Evolutionary conservation across 257 asterid genomes (phyloP).

Genomic region (Solanum dulcamara): DNA sequence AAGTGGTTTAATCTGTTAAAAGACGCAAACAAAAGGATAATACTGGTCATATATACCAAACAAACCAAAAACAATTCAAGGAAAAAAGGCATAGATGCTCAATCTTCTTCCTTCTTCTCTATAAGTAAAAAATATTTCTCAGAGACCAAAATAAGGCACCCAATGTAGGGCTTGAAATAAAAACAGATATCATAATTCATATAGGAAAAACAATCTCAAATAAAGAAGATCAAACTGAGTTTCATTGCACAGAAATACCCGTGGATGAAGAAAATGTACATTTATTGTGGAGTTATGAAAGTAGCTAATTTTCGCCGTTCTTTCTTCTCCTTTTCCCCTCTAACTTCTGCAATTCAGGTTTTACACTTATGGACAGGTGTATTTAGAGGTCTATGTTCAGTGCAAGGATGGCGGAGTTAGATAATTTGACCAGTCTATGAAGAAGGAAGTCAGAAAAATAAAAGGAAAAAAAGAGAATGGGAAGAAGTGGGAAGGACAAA

Average conservation of each 20-base stretch:
- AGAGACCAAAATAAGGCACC: neutral
- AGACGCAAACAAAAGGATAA: neutral
- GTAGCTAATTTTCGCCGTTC: neutral
- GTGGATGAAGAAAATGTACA: neutral
- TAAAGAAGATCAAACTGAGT: neutral
- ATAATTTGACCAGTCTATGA: neutral
- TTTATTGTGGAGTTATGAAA: neutral
- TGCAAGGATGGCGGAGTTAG: neutral
- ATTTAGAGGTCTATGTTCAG: neutral
- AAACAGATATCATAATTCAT: neutral
- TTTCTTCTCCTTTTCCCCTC: neutral
- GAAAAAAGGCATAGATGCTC: neutral
- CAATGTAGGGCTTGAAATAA: neutral
- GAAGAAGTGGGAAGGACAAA: neutral
- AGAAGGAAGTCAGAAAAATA: neutral
- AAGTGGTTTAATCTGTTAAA: constrained; percentile 65
- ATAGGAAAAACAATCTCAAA: neutral
- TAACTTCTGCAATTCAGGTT: neutral
- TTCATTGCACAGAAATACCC: neutral
- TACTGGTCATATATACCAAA: neutral
- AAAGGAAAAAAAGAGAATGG: neutral
- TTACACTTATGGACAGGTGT: neutral
- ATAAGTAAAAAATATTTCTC: neutral
- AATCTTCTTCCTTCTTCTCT: neutral
- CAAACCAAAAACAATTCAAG: neutral